These are phyloP conservation scores for Ascochyta viciae-villosae DNA, from an alignment of 2,329 filamentous ascomycete species.

Conservation along the genomic window DNA sequence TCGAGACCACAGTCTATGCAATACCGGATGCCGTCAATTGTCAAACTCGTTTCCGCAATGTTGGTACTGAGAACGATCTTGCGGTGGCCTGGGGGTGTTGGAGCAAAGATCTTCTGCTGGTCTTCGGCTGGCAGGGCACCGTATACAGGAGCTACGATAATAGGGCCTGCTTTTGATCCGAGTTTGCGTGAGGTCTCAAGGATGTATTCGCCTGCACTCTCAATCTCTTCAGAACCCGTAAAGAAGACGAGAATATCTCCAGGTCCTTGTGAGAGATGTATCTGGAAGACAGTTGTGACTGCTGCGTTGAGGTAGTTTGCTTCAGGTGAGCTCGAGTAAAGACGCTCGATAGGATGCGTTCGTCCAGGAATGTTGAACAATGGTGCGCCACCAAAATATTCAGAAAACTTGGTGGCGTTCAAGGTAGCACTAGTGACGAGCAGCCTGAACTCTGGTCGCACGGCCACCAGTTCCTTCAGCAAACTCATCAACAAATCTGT, in stretches of 20 bases:
- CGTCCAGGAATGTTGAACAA: slow-evolving; percentile 95
- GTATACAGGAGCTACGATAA: slow-evolving; percentile 93
- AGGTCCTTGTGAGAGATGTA: slow-evolving; percentile 72
- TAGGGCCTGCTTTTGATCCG: slow-evolving; percentile 81
- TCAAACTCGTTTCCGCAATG: slow-evolving; percentile 94
- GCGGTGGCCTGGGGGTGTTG: slow-evolving; percentile 80
- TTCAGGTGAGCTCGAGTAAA: slow-evolving; percentile 89
- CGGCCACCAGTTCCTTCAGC: slow-evolving; percentile 85
- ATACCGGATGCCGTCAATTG: slow-evolving; percentile 94
- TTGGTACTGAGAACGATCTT: slow-evolving; percentile 97
- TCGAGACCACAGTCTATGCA: slow-evolving; percentile 96
- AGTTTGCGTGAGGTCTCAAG: slow-evolving; percentile 87
- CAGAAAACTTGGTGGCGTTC: slow-evolving; percentile 89
- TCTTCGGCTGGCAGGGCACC: slow-evolving; percentile 89
- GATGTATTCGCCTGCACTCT: slow-evolving; percentile 82
- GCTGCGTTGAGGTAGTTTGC: slow-evolving; percentile 92
- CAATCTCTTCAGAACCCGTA: slow-evolving; percentile 96
- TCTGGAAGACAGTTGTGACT: slow-evolving; percentile 93
- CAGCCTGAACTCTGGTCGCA: slow-evolving; percentile 84
- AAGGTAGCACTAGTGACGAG: slow-evolving; percentile 94
- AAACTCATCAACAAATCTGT: slow-evolving; percentile 90
- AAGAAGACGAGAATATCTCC: slow-evolving; percentile 95
- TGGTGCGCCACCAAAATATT: slow-evolving; percentile 90
- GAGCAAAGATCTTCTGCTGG: slow-evolving; percentile 93
- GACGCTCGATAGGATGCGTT: slow-evolving; percentile 87